Conservation (phyloP, 257 asterid genomes). For the Primulina eburnea region DNA sequence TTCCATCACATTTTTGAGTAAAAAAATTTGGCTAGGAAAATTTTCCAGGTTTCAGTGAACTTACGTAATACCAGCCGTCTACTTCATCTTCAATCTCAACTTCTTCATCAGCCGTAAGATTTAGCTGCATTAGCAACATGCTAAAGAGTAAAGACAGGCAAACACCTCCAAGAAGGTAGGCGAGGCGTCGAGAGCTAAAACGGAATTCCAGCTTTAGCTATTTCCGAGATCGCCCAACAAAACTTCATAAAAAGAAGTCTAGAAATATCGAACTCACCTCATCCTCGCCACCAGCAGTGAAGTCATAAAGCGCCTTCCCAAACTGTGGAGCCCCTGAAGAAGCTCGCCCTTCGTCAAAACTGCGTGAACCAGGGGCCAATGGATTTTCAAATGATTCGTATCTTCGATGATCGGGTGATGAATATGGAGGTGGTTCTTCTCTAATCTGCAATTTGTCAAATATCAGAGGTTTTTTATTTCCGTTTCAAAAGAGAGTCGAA, state of each 20-base stretch:
- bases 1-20: constrained; percentile 6
- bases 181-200: neutral
- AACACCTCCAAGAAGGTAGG: neutral
- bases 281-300: constrained; percentile 99
- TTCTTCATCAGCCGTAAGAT: constrained; percentile 90
- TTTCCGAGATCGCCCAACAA: neutral
- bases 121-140: constrained; percentile 54
- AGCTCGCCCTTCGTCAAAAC: constrained; percentile 68
- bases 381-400: constrained; percentile 89
- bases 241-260: constrained; percentile 10
- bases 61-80: constrained; percentile 98
- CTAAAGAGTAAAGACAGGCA: constrained; percentile 16
- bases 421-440: constrained; percentile 99
- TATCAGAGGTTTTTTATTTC: constrained; percentile 19
- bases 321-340: constrained; percentile 71
- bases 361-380: constrained; percentile 66
- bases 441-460: constrained; percentile 56
- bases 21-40: neutral
- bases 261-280: constrained; percentile 53
- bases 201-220: constrained; percentile 5
- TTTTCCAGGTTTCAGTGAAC: constrained; percentile 34
- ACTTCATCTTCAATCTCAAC: constrained; percentile 94
- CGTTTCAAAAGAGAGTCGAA: constrained; percentile 18
- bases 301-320: constrained; percentile 94
- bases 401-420: constrained; percentile 80